Base-by-base conservation (phyloP, 2,329 filamentous ascomycete species). In the Neophaeococcomyces aloes region DNA sequence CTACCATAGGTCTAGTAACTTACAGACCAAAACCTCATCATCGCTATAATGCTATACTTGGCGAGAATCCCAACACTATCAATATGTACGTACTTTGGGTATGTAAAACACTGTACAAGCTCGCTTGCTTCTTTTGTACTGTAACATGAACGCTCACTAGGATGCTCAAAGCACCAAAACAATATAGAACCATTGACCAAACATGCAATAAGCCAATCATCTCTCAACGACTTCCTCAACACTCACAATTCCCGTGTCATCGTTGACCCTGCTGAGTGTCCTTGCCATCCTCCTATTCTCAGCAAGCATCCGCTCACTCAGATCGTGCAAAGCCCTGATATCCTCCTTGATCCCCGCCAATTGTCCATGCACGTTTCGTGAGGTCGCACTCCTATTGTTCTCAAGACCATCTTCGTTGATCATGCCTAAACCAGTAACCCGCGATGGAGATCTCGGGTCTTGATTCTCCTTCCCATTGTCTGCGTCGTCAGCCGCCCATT, bases 281-380 rank as follows among this genome's bases (percentile, higher is more conserved):
- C 23, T 35, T 8, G 52, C 52, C 50, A 54, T 49, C 29, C 42
- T 42, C 46, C 52, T 42, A 49, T 68, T 61, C 42, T 68, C 65
- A 45, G 64, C 62, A 30, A 65, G 59, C 59, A 65, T 65, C 48
- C 64, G 65, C 45, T 67, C 65, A 51, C 62, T 67, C 35, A 66
- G 56, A 34, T 60, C 60, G 30, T 53, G 45, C 25, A 56, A 31
- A 18, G 50, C 49, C 29, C 44, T 38, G 38, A 56, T 49, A 38
- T 54, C 45, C 41, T 56, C 53, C 17, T 52, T 48, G 21, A 56
- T 67, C 59, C 66, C 68, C 45, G 67, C 67, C 62, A 70, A 64
- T 62, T 69, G 57, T 48, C 50, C 52, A 42, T 41, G 46, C 10
- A 49, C 48, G 49, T 44, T 52, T 30, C 51, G 52, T 57, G 52